These are phyloP conservation scores for Amoeboaphelidium occidentale DNA, from an alignment of 371 early-diverging fungal species.

Conservation along the genomic window DNA sequence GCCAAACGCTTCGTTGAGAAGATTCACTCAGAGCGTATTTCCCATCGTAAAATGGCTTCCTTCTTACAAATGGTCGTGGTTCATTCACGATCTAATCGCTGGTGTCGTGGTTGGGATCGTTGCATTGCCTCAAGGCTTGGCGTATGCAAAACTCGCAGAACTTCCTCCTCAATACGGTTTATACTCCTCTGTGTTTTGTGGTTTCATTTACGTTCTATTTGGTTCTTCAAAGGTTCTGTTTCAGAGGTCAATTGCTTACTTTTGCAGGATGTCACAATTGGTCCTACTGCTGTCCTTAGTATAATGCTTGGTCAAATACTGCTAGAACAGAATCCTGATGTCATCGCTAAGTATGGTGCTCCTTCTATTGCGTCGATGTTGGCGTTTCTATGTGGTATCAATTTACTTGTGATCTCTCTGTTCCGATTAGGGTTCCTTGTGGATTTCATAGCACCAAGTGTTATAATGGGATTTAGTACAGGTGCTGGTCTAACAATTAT, in stretches of 20 bases:
- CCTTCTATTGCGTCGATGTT: constrained; percentile 28
- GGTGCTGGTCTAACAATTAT: constrained; percentile 51
- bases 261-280: constrained; percentile 28
- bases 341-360: constrained; percentile 14
- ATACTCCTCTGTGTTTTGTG: constrained; percentile 53
- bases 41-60: constrained; percentile 42
- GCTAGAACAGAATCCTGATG: constrained; percentile 8
- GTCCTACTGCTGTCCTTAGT: constrained; percentile 63
- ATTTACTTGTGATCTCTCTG: constrained; percentile 34
- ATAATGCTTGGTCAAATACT: constrained; percentile 39
- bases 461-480: constrained; percentile 42
- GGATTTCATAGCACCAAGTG: constrained; percentile 52
- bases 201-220: constrained; percentile 42
- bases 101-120: constrained; percentile 61
- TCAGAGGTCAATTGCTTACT: neutral
- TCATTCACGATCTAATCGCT: constrained; percentile 52
- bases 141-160: constrained; percentile 57
- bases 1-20: too few species aligned
- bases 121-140: constrained; percentile 57
- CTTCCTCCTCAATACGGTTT: constrained; percentile 60
- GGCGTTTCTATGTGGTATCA: constrained; percentile 36
- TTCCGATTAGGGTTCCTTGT: constrained; percentile 50
- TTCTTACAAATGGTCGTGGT: constrained; percentile 45
- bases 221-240: constrained; percentile 50
- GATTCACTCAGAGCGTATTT: too few species aligned